Conservation (phyloP, 768 basidiomycete genomes). For the Nidula microcarpa region DNA sequence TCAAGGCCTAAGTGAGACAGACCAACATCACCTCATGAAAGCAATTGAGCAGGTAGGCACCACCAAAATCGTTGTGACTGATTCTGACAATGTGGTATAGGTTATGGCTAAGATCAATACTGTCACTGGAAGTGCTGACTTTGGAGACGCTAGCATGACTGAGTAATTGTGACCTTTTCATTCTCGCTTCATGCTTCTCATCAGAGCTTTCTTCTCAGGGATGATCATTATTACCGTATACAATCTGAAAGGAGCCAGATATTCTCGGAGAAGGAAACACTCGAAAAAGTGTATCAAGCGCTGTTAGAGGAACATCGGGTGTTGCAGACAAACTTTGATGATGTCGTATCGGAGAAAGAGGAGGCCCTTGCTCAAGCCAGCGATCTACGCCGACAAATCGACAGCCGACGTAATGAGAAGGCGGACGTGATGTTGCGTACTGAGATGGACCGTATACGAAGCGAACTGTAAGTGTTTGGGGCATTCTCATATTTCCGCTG, state of each 20-base stretch:
- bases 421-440: conserved; percentile 72
- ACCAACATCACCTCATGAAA: conserved; percentile 90
- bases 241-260: conserved; percentile 79
- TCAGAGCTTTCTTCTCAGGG: conserved; percentile 39
- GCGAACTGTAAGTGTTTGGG: conserved; percentile 70
- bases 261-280: conserved; percentile 79
- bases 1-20: conserved; percentile 73
- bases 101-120: conserved; percentile 72
- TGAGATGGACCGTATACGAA: conserved; percentile 78
- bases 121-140: conserved; percentile 41
- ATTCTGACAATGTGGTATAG: conserved; percentile 28
- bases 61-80: not conserved
- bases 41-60: conserved; percentile 80
- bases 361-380: conserved; percentile 65
- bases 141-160: conserved; percentile 63
- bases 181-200: conserved; percentile 2
- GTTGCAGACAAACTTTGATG: conserved; percentile 76
- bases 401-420: conserved; percentile 62
- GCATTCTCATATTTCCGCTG: not conserved
- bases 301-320: conserved; percentile 73
- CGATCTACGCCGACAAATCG: conserved; percentile 55
- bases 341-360: conserved; percentile 73
- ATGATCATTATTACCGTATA: conserved; percentile 85
- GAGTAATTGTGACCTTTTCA: conserved; percentile 51
- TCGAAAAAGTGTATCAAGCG: conserved; percentile 76